Evolutionary conservation across 139 green algal species (phyloP), one percentile per base, ranked within the genome.

Genomic region (Chlamydomonas sphaeroides): DNA sequence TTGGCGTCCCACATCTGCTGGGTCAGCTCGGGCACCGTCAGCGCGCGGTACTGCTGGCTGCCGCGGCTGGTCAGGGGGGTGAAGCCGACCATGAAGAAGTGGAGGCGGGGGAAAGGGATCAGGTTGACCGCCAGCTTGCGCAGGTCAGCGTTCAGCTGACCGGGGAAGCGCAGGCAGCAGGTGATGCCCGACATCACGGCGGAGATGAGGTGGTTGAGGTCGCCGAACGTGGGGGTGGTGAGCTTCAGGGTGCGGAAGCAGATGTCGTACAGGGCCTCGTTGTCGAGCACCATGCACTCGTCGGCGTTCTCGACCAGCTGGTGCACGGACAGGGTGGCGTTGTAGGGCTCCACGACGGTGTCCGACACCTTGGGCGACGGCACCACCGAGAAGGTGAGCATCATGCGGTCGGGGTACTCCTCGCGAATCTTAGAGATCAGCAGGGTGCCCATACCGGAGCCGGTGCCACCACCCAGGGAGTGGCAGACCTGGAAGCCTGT

Each of bases 301-400:
- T 99, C 96, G 48, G 96, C 96, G 79, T 98, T 98, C 89, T 99
- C 96, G 23, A 98, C 94, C 65, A 98, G 83, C 87, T 97, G 97
- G 89, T 99, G 97, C 14, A 99, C 97, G n/a, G 97, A 99, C 69
- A 99, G 93, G 56, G 97, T 99, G 84, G 97, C 97, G 84, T 99
- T 99, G 95, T 99, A 99, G 69, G 97, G 97, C 94, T 99, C 97
- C 68, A 99, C 97, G 45, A 99, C 97, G 20, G 97, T 99, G 92
- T 99, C 97, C 36, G 97, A 99, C 90, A 99, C 95, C 93, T 99
- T 99, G 84, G 97, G 97, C 62, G 96, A 99, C 32, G 97, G 97
- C 78, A 99, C 97, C 26, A 99, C 97, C 6, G 97, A 99, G 92
- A 99, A 99, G 82, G 97, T 99, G 51, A 97, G 87, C 97, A 99